Conservation (phyloP, 2,329 filamentous ascomycete species). For the Xylariaceae sp. region DNA sequence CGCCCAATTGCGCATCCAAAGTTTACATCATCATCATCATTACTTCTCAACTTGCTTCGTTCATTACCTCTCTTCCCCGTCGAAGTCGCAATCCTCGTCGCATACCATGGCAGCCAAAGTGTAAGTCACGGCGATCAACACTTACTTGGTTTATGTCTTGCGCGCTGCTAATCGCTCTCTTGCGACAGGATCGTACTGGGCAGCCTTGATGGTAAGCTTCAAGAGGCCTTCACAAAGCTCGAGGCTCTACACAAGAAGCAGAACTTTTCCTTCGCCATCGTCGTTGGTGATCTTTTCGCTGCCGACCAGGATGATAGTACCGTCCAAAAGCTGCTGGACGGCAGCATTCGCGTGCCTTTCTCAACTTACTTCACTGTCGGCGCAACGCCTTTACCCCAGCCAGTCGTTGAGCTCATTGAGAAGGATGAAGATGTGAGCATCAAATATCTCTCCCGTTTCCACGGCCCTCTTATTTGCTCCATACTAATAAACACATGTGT, state of each 20-base stretch:
- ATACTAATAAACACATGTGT: background rate
- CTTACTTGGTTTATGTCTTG: slow-evolving; percentile 11
- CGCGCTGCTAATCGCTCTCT: slow-evolving; percentile 2
- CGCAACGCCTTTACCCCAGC: slow-evolving; percentile 63
- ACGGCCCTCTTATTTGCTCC: background rate
- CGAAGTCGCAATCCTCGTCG: slow-evolving; percentile 1
- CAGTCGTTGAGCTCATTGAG: slow-evolving; percentile 69
- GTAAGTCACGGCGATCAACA: slow-evolving; percentile 33
- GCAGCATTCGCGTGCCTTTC: slow-evolving; percentile 69
- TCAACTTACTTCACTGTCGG: slow-evolving; percentile 90
- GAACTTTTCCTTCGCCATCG: slow-evolving; percentile 77
- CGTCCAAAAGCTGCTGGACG: slow-evolving; percentile 63
- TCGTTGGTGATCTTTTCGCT: slow-evolving; percentile 79
- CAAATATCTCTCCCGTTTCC: background rate
- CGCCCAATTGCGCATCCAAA: background rate
- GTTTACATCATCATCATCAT: background rate
- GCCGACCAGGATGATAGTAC: slow-evolving; percentile 54
- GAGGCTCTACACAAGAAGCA: slow-evolving; percentile 80
- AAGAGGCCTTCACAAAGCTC: slow-evolving; percentile 74
- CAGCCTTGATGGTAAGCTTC: slow-evolving; percentile 73
- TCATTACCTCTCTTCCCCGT: background rate
- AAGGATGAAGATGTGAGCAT: slow-evolving; percentile 55
- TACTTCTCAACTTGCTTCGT: background rate
- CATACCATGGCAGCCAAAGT: slow-evolving; percentile 48
- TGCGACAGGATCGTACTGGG: slow-evolving; percentile 70